Evolutionary conservation across 2,329 filamentous ascomycete genomes (phyloP), one percentile per base, ranked within the genome.

Genomic region (Calonectria pteridis): DNA sequence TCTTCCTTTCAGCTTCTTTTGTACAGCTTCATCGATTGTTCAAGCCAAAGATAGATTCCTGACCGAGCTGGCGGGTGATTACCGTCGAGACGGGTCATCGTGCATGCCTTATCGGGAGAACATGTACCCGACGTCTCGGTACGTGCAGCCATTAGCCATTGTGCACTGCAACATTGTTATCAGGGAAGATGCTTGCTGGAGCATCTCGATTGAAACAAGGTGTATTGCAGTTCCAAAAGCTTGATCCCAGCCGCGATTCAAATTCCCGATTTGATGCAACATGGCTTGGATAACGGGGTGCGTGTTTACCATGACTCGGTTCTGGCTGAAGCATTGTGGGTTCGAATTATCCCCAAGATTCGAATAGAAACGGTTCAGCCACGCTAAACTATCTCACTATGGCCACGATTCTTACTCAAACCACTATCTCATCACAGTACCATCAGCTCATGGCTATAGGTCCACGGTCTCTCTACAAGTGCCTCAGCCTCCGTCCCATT

Each of bases 51-150:
- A 58, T 55, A 46, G 37, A 43, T 55, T 58, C 18, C 35, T 28
- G 7, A 14, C 50, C 14, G 43, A 26, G 16, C 29, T 18, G 43
- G 43, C 35, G 9, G 14, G 33, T 9, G 26, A 13, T 26, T 70
- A 37, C 58, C 58, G 28, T n/a, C 40, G 33, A 29, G 58, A 65
- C n/a, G 67, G 58, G 35, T 70, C 59, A 37, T 40, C 37, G 14
- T 40, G 35, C 49, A 55, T 20, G 20, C 7, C 14, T 26, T n/a
- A 26, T 13, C 16, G 14, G n/a, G 35, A 46, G 29, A 26, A 46
- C 49, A 40, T 62, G 35, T 5, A 65, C 67, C 67, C 67, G 53
- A 51, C 58, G 49, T 50, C 50, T 55, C 58, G 67, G 59, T 40
- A 70, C 59, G 53, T 43, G 28, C 51, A 40, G 43, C 35, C 28